These are phyloP conservation scores for Linderniella brevidens DNA, from an alignment of 257 asterid species.

Conservation along the genomic window DNA sequence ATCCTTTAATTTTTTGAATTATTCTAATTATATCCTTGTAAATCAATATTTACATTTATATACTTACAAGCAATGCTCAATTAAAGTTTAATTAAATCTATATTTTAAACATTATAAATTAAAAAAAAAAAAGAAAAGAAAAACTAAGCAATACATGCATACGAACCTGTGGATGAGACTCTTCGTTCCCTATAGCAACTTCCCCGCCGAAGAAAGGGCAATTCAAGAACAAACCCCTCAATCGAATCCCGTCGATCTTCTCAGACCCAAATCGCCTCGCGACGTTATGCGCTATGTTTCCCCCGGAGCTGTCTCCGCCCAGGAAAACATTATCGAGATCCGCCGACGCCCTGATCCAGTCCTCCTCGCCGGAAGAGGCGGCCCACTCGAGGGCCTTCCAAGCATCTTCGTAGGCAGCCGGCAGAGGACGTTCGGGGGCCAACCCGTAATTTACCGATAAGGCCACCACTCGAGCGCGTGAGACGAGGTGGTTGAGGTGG, in stretches of 20 bases:
- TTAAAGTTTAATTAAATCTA: too few species aligned
- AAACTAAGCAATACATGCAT: too few species aligned
- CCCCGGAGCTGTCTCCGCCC: constrained; percentile 19
- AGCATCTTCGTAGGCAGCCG: constrained; percentile 36
- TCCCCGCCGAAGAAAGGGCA: constrained; percentile 9
- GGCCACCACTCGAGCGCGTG: constrained; percentile 21
- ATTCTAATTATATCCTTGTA: too few species aligned
- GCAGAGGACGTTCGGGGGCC: constrained; percentile 46
- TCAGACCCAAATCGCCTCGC: constrained; percentile 14
- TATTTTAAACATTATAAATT: too few species aligned
- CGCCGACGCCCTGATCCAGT: constrained; percentile 22
- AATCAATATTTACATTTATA: too few species aligned
- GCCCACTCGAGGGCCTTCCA: constrained; percentile 43
- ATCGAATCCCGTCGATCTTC: not conserved
- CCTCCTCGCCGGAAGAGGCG: constrained; percentile 7
- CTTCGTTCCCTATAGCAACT: too few species aligned
- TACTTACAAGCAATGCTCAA: too few species aligned
- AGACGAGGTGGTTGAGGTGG: constrained; percentile 16
- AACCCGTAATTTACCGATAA: constrained; percentile 40
- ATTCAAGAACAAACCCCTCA: not conserved
- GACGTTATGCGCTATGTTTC: constrained; percentile 12
- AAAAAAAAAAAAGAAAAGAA: too few species aligned
- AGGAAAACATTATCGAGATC: constrained; percentile 13
- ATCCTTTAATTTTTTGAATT: too few species aligned
- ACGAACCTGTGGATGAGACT: too few species aligned